Percentiles rank a stretch among this genome's conserved stretches.
Conservation (phyloP, 2,329 filamentous ascomycete species). For the Cordyceps fumosorosea region DNA sequence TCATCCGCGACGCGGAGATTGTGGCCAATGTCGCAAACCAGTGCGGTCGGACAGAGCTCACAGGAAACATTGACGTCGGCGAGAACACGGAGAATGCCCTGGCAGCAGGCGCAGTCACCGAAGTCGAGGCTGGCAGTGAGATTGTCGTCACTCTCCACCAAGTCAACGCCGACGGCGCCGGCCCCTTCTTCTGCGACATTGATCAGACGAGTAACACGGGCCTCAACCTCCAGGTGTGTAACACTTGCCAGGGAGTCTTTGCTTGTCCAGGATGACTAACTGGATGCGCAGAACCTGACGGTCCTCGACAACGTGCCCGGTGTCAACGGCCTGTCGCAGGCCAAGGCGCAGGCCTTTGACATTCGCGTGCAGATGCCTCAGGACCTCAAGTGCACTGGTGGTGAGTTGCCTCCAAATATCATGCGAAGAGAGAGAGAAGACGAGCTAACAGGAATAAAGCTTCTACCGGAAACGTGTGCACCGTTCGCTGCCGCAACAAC, state of each 20-base stretch:
- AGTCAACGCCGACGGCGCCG: constrained; percentile 4
- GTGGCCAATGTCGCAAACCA: constrained; percentile 46
- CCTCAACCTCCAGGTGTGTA: constrained; percentile 14
- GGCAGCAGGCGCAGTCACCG: constrained; percentile 38
- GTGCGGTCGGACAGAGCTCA: constrained; percentile 55
- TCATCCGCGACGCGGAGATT: constrained; percentile 54
- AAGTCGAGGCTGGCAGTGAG: constrained; percentile 39
- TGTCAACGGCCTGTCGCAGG: constrained; percentile 49
- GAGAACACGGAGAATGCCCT: constrained; percentile 48
- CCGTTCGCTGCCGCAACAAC: constrained; percentile 53
- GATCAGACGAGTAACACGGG: constrained; percentile 40
- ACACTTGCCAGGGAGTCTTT: background rate
- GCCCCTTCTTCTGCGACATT: constrained; percentile 47
- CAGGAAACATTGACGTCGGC: constrained; percentile 56
- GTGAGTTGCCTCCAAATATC: constrained; percentile 25
- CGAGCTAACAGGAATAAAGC: constrained; percentile 21
- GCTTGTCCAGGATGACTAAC: background rate
- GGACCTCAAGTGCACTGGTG: constrained; percentile 42
- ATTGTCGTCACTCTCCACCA: constrained; percentile 25
- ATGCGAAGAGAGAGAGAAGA: background rate
- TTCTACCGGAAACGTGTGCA: constrained; percentile 53
- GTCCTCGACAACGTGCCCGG: constrained; percentile 56
- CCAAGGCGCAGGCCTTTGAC: constrained; percentile 48
- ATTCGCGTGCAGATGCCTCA: constrained; percentile 48
- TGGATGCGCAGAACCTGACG: constrained; percentile 28